Evolutionary conservation across 805 yeast genomes (phyloP), one percentile per base, ranked within the genome.

Genomic region (Metschnikowia arizonensis): DNA sequence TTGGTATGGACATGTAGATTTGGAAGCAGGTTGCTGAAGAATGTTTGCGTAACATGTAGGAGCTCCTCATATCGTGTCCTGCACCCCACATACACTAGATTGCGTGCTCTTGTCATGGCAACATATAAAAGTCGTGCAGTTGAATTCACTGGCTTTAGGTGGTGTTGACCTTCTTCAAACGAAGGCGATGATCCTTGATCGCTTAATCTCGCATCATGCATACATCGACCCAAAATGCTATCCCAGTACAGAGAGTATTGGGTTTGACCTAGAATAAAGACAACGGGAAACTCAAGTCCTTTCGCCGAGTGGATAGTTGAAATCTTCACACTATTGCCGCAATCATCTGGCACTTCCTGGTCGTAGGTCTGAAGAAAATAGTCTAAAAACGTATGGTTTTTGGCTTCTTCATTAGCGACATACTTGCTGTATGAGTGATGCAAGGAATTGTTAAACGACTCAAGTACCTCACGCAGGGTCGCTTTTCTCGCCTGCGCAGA

Each of bases 241-340:
- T 51, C 55, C 55, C 55, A 51, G n/a, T 42, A 33, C 33, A 50
- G 42, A 19, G 33, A 29, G 35, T 30, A 42, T 18, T 38, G 17
- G 4, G 45, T 39, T 37, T 45, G 51, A 34, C 59, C 55, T 42
- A 47, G 44, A 40, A 83, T 53, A 59, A 84, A 83, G 1, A 82
- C 88, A 10, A 83, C 68, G 0, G 89, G 88, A 53, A 79, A 83
- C 50, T 85, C 89, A 4, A 83, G 60, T 0, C 93, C 91, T 53
- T 85, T 85, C 1, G 90, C 80, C 0, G 86, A 72, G 60, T 85
- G 91, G 1, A 85, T 76, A 0, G 91, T 85, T 0, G 88, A 79
- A 1, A 84, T 52, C 41, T 78, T 79, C 5, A 84, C 69, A 58
- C 32, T 60, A 48, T 48, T 64, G 49, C 42, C 57, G 35, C 50